Base-by-base conservation (phyloP, 2,329 filamentous ascomycete genomes). In the Trichoderma cornu-damae region DNA sequence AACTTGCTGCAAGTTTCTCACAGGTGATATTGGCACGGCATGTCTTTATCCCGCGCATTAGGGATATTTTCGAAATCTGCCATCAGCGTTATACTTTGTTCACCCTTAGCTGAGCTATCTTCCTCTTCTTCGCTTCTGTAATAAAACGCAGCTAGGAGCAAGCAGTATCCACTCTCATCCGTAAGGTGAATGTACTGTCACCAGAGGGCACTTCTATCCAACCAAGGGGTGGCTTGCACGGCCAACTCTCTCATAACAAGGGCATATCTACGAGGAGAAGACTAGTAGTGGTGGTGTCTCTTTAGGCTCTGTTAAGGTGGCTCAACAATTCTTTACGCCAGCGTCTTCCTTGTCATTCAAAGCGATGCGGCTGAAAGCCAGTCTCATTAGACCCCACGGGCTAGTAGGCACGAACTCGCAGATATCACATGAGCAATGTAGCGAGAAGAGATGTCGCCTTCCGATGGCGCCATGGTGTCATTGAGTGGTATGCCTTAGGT, bases 391-490 rank as follows among this genome's bases (percentile, higher is more conserved):
- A 14, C 30, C 30, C 7, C 26, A 18, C n/a, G 6, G 22, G n/a
- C 50, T 54, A 54, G 40, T 44, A 44, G 40, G 37, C 9, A 43
- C 20, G 28, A n/a, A 8, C 22, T 28, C 3, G 22, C 24, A 44
- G 32, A 37, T 28, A 26, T 26, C 20, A 3, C 8, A 47, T 38
- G n/a, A 28, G 4, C 12, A 11, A 47, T 47, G 52, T 30, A 42
- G 44, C 22, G n/a, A 16, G 24, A 38, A 16, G 24, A 55, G 24
- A 55, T 55, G 32, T 44, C 52, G 52, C 30, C 52, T 55, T 55
- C 16, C 42, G 32, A 55, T 38, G 42, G 22, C 42, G 40, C 52
- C 32, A 55, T 55, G 52, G 52, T 55, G 52, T 30, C 52, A 55
- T 47, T 18, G n/a, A 11, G 16, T 20, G n/a, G 6, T 20, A 35